Conservation (phyloP, 75 land plant species). For the Isoetes taiwanensis region DNA sequence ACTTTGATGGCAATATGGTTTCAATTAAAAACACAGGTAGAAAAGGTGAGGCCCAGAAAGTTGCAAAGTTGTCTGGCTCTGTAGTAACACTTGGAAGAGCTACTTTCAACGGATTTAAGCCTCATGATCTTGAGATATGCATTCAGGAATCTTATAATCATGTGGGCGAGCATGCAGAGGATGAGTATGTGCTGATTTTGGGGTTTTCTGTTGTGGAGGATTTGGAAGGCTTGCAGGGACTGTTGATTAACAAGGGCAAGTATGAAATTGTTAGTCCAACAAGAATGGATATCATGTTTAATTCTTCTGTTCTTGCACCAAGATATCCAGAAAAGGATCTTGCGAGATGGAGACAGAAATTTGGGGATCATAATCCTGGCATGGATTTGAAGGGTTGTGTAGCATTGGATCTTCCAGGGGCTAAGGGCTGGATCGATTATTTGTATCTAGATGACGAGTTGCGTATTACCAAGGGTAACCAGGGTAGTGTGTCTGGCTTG, state of each 20-base stretch:
- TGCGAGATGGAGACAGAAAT: constrained; percentile 10
- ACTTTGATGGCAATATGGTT: background rate
- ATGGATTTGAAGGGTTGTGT: constrained; percentile 17
- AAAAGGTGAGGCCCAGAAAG: constrained; percentile 4
- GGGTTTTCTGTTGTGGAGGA: background rate
- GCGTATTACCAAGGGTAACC: constrained; percentile 17
- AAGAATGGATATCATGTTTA: constrained; percentile 9
- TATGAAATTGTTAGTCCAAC: background rate
- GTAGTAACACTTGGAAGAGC: constrained; percentile 17
- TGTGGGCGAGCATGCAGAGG: constrained; percentile 6
- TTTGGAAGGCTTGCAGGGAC: constrained; percentile 14
- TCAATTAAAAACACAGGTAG: constrained; percentile 7
- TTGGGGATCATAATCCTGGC: constrained; percentile 12
- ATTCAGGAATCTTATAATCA: constrained; percentile 14
- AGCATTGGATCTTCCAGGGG: constrained; percentile 6
- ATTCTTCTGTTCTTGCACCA: constrained; percentile 8
- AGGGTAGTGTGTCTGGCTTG: constrained; percentile 6
- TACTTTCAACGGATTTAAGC: constrained; percentile 17
- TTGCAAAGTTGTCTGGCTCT: background rate
- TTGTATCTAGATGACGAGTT: constrained; percentile 23
- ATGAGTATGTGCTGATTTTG: constrained; percentile 5
- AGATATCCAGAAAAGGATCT: constrained; percentile 4
- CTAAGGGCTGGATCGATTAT: constrained; percentile 15
- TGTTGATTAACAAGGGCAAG: constrained; percentile 13
- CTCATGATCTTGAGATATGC: constrained; percentile 4